Evolutionary conservation across 2,329 filamentous ascomycete genomes (phyloP), one percentile per base, ranked within the genome.

Genomic region (Aspergillus novoparasiticus): DNA sequence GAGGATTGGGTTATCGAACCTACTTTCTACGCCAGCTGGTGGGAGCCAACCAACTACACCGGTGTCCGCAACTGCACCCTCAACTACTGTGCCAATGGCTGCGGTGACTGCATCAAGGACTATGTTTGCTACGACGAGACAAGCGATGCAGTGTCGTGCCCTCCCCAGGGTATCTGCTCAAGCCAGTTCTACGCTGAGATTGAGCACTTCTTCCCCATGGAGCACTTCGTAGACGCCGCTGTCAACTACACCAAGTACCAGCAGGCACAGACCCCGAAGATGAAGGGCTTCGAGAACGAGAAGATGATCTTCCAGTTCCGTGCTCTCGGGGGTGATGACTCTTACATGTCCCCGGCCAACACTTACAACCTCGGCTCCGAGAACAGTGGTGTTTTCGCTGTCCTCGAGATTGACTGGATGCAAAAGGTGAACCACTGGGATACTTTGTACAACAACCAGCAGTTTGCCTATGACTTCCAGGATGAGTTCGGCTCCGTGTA

Each of bases 101-200:
- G 68, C 50, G 68, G 66, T 36, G 58, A 61, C 60, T 70, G 68
- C 53, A 64, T 61, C 36, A 62, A 63, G 36, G 58, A 68, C 28
- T 69, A 68, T 53, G 57, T 69, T 43, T 70, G 68, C 63, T 70
- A 70, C 48, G 68, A 70, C n/a, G 58, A 69, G 53, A 63, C 59
- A 14, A 66, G 54, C 14, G 60, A 67, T 32, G 66, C 66, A n/a
- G 53, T 60, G 16, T 64, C 68, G 19, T 58, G 54, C 30, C 58
- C 68, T 55, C 61, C 65, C 19, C 58, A 60, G 26, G 68, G 66
- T 28, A 56, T 70, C 46, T 70, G 68, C 51, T 62, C 32, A 19
- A 54, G 64, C 26, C 58, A 62, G 14, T 70, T 69, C 65, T 65
- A 65, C 41, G 66, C 61, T n/a, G 61, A 70, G 48, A 64, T 69